A percentile compares a stretch with the other conserved stretches of the same genome.
phyloP scores from a whole-genome alignment of 164 flowering plant genomes.

The Cinnamomum micranthum region DNA sequence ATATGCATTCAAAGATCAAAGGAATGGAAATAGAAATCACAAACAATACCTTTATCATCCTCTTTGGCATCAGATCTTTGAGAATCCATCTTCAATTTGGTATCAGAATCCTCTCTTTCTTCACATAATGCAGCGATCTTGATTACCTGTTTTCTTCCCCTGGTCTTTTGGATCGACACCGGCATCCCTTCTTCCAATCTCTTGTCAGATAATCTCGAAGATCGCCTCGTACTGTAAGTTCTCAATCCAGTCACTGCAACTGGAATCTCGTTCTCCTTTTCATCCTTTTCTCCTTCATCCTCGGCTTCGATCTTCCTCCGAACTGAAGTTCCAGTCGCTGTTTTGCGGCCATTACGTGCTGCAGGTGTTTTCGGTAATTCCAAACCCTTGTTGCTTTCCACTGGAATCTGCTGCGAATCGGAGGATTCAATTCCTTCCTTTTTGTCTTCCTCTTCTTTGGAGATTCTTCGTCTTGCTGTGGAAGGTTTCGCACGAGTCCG shows the following conservation, averaged over 20 bases:
- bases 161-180: constrained; percentile 4
- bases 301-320: constrained; percentile 1
- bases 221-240: constrained; percentile 19
- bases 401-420: neutral
- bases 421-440: neutral
- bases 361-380: constrained; percentile 13
- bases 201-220: constrained; percentile 15
- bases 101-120: constrained; percentile 14
- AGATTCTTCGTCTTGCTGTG: constrained; percentile 4
- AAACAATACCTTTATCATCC: neutral
- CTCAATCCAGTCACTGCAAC: neutral
- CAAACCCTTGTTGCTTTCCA: neutral
- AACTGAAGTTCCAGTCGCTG: constrained; percentile 9
- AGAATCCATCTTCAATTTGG: neutral
- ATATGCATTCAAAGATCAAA: neutral
- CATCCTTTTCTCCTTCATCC: neutral
- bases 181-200: neutral
- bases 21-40: neutral
- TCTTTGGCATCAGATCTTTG: neutral
- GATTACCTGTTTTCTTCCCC: constrained; percentile 16
- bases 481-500: constrained; percentile 13
- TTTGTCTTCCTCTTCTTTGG: constrained; percentile 9
- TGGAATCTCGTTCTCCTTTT: constrained; percentile 1
- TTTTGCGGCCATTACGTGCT: constrained; percentile 5
- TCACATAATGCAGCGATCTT: constrained; percentile 14